Evolutionary conservation across 495 filamentous ascomycete species (phyloP).

Genomic region (Talaromyces thailandensis): DNA sequence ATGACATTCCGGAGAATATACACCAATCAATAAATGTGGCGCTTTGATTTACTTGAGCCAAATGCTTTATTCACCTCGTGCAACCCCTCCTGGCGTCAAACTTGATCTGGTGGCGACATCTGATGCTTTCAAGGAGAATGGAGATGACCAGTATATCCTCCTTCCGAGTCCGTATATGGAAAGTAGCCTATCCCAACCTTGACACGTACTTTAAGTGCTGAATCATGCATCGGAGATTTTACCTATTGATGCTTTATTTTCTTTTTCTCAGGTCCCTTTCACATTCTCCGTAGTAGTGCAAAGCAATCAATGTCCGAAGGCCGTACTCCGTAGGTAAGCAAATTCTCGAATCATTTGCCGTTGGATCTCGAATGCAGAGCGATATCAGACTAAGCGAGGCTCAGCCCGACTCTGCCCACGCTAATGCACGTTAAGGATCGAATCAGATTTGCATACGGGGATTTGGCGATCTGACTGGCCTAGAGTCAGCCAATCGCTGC

Average conservation of each 20-base stretch:
- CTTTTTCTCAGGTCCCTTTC: not conserved
- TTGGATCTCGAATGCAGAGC: not conserved
- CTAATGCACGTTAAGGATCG: conserved; percentile 7
- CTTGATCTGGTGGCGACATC: not conserved
- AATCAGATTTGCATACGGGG: conserved; percentile 4
- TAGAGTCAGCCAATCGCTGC: not conserved
- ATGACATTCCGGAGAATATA: not conserved
- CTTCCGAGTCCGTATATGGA: not conserved
- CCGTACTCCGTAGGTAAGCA: not conserved
- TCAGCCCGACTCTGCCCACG: conserved; percentile 5
- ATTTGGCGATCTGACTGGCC: conserved; percentile 5
- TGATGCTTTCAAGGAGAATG: not conserved
- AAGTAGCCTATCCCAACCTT: not conserved
- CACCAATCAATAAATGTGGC: not conserved
- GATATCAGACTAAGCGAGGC: not conserved
- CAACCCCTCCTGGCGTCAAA: not conserved
- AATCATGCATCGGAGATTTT: not conserved
- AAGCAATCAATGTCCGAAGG: not conserved
- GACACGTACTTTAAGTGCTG: not conserved
- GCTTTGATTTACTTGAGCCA: not conserved
- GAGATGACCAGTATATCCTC: not conserved
- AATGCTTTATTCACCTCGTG: not conserved
- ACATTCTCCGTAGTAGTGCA: not conserved
- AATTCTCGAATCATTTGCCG: not conserved
- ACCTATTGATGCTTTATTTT: not conserved